phyloP scores from a whole-genome alignment of 2,329 filamentous ascomycete genomes.

The Dothistroma pini region DNA sequence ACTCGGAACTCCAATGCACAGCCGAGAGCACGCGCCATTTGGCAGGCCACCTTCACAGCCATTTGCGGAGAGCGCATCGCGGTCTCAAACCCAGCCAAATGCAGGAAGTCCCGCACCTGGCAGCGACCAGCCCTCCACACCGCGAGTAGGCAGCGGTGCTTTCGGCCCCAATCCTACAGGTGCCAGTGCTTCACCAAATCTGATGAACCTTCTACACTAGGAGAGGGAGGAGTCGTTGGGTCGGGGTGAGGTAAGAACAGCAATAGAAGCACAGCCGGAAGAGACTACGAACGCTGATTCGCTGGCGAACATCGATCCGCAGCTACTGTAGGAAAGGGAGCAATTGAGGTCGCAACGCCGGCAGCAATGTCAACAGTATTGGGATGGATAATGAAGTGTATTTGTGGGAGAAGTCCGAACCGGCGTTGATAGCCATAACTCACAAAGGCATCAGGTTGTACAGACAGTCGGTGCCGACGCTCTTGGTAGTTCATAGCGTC shows the following conservation, averaged over 20 bases:
- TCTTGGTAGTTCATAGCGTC: background rate
- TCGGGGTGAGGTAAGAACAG: background rate
- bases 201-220: conserved; percentile 47
- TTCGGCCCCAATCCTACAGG: conserved; percentile 18
- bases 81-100: conserved; percentile 10
- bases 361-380: background rate
- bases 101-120: conserved; percentile 17
- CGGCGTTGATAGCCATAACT: background rate
- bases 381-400: background rate
- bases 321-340: background rate
- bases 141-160: conserved; percentile 21
- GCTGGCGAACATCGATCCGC: background rate
- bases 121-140: conserved; percentile 25
- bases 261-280: background rate
- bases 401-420: background rate
- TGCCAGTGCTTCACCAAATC: conserved; percentile 47
- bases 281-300: background rate
- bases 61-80: conserved; percentile 1
- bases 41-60: conserved; percentile 16
- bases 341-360: background rate
- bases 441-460: background rate
- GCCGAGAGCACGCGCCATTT: conserved; percentile 14
- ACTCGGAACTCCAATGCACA: conserved; percentile 15
- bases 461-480: background rate
- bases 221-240: background rate